Base-by-base conservation (phyloP, 129 eudicot genomes). In the Saussurea involucrata region DNA sequence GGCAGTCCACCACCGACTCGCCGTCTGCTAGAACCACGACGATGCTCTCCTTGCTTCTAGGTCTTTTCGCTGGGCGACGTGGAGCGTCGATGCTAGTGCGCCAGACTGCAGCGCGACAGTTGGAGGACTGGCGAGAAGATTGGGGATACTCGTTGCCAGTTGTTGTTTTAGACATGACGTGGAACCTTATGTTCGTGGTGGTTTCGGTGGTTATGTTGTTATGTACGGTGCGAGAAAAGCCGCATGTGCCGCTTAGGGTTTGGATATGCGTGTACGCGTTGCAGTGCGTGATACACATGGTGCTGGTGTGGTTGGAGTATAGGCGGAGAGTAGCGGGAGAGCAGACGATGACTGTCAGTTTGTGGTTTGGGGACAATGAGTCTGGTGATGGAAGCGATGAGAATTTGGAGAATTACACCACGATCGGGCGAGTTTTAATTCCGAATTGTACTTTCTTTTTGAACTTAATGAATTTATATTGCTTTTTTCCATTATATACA, bases 61-160 rank as follows among this genome's bases (percentile, higher is more conserved):
- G 87, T 25, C 81, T 84, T 11, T 84, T 85, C 55, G 70, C 95
- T 1, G 83, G 87, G 5, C 88, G 88, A 22, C 81, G 92, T 8
- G 91, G 95, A 21, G 81, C 90, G 32, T 84, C 94, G 40, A 66
- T 86, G 85, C 63, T 89, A 42, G 94, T 84, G 28, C 75, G 94
- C 12, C 88, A 89, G 85, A 89, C 88, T 18, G 94, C 94, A 18
- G 94, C 94, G 21, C 82, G 94, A 2, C 80, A 89, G 87, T 84
- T 89, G 33, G 94, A 89, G 73, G 90, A 86, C 53, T 86, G 94
- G 18, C 87, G 94, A 66, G 97, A 83, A 13, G 90, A 85, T 40
- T 92, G 92, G 95, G 93, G 97, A 1, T 87, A 87, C 85, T 92
- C 95, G 71, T 78, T 78, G 75, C 97, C 92, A 29, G 95, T 92